These are phyloP conservation scores for Ganoderma multipileum DNA, from an alignment of 1,284 basidiomycete species.

Conservation along the genomic window DNA sequence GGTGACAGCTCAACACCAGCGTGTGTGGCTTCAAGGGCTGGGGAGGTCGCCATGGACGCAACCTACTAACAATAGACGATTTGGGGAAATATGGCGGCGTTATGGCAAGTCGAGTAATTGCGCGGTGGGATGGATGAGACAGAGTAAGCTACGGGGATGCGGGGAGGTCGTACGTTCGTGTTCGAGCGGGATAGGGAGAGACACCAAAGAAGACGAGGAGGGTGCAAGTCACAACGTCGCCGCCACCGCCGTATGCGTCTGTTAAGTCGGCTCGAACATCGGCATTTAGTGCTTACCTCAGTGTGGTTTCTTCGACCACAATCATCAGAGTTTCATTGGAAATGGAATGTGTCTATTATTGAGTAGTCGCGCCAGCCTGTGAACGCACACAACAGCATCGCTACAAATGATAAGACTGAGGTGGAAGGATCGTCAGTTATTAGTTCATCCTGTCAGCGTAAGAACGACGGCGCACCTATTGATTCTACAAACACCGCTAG, in stretches of 20 bases:
- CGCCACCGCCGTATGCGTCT: background rate
- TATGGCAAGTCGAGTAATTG: background rate
- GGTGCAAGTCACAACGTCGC: background rate
- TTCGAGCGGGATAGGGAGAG: too few relatives aligned
- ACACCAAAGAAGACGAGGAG: background rate
- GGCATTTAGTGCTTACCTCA: background rate
- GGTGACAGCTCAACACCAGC: background rate
- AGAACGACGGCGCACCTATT: background rate
- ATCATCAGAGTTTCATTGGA: background rate
- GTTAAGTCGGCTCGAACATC: too few relatives aligned
- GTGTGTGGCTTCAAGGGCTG: background rate
- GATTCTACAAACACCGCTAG: background rate
- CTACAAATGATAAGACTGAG: background rate
- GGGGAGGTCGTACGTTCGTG: too few relatives aligned
- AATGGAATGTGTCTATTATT: background rate
- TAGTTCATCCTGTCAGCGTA: background rate
- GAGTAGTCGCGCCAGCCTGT: background rate
- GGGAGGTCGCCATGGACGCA: background rate
- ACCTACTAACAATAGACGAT: background rate
- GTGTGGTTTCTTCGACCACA: background rate
- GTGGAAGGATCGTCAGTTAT: background rate
- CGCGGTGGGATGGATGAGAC: background rate
- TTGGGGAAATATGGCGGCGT: background rate
- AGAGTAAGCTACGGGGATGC: background rate
- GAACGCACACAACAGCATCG: background rate